These are phyloP conservation scores for Calocera viscosa DNA, from an alignment of 768 basidiomycete genomes.

Conservation along the genomic window DNA sequence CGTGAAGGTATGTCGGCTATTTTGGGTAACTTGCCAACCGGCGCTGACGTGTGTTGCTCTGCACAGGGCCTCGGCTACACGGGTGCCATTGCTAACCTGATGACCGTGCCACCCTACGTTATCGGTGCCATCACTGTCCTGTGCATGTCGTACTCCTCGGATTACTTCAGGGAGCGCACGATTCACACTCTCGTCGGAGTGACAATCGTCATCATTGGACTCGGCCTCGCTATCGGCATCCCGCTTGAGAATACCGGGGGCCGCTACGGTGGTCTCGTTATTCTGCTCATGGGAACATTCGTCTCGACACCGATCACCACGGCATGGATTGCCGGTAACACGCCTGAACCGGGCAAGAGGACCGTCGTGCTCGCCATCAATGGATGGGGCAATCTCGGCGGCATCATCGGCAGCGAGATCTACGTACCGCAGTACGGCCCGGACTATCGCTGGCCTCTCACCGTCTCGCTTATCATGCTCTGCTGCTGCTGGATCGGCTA, in stretches of 20 bases:
- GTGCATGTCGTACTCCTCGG: constrained; percentile 24
- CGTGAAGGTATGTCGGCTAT: not conserved
- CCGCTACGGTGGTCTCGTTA: not conserved
- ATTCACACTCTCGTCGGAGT: constrained; percentile 19
- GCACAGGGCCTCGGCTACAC: not conserved
- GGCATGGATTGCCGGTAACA: constrained; percentile 13
- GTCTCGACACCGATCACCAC: constrained; percentile 1
- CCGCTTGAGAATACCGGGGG: not conserved
- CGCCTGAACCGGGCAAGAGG: constrained; percentile 14
- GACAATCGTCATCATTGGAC: not conserved
- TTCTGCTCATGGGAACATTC: constrained; percentile 1
- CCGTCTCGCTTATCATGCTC: constrained; percentile 13
- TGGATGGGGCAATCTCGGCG: constrained; percentile 16
- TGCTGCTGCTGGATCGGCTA: constrained; percentile 13
- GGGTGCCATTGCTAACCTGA: constrained; percentile 1
- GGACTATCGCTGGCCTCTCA: constrained; percentile 14
- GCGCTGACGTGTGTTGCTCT: not conserved
- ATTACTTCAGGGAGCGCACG: constrained; percentile 24
- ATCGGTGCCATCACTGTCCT: constrained; percentile 20
- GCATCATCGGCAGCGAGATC: constrained; percentile 13
- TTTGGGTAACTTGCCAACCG: not conserved
- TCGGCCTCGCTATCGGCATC: not conserved
- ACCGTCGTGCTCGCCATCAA: constrained; percentile 16
- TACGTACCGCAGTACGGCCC: constrained; percentile 15
- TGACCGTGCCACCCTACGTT: constrained; percentile 17